These are phyloP conservation scores for Warburgia ugandensis DNA, from an alignment of 164 flowering plant genomes.

Conservation along the genomic window DNA sequence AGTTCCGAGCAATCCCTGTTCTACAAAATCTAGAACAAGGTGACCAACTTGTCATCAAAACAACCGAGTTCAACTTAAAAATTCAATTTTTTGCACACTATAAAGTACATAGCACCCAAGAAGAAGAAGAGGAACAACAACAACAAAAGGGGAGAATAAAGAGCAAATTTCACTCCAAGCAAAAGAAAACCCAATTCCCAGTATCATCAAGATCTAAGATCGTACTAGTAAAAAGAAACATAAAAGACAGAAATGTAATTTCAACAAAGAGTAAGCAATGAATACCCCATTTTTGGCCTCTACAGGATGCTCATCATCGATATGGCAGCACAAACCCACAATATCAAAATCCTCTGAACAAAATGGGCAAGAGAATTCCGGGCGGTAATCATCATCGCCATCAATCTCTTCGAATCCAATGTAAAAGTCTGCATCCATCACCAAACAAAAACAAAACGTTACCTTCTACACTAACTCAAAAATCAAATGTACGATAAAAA, in stretches of 20 bases:
- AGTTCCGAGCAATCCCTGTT: no score
- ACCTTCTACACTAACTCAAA: background rate
- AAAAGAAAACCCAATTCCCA: background rate
- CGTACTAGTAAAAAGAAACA: no score
- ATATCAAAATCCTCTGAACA: slow-evolving; percentile 79
- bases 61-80: background rate
- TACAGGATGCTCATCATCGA: slow-evolving; percentile 80
- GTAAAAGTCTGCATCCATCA: slow-evolving; percentile 39
- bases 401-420: slow-evolving; percentile 72
- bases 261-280: background rate
- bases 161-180: no score
- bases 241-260: no score
- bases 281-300: slow-evolving; percentile 79
- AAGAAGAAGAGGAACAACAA: no score
- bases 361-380: slow-evolving; percentile 76
- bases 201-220: no score
- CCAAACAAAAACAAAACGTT: background rate
- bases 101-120: no score
- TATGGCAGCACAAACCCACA: slow-evolving; percentile 78
- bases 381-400: slow-evolving; percentile 66
- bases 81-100: background rate
- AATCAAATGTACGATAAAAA: background rate
- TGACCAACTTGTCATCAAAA: background rate
- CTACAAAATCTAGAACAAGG: no score
- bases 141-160: no score